A percentile compares a stretch with the other conserved stretches of the same genome.
These are phyloP conservation scores for Solanum ossicruentum DNA, from an alignment of 257 asterid species.

Conservation along the genomic window DNA sequence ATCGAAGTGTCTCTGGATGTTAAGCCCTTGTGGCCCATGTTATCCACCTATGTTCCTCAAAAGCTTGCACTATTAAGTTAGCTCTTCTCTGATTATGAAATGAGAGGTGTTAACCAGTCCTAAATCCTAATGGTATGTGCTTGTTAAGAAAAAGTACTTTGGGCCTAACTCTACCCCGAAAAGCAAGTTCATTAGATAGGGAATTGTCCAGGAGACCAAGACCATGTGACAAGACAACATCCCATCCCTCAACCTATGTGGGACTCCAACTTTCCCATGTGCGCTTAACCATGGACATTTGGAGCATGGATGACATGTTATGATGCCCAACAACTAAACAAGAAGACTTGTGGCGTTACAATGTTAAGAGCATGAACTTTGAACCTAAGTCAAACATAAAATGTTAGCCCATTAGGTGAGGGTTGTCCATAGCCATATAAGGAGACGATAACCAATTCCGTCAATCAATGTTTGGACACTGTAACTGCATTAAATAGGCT, in stretches of 20 bases:
- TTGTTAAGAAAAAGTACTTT: not conserved
- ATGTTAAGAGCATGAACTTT: not conserved
- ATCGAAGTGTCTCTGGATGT: not conserved
- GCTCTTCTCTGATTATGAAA: not conserved
- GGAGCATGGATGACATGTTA: not conserved
- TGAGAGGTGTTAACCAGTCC: not conserved
- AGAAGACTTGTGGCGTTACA: not conserved
- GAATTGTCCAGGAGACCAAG: not conserved
- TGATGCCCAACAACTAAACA: not conserved
- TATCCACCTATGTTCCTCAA: not conserved
- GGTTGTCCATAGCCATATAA: not conserved
- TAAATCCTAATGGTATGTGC: not conserved
- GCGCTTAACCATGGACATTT: not conserved
- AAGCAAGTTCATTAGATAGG: not conserved
- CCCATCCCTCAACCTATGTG: not conserved
- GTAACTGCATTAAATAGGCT: not conserved
- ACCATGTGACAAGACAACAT: not conserved
- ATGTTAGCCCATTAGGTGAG: not conserved
- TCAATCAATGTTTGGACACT: not conserved
- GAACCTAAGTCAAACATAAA: not conserved
- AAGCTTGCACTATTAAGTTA: not conserved
- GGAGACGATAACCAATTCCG: not conserved
- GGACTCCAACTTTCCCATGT: not conserved
- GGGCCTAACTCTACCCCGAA: not conserved
- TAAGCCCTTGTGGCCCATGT: not conserved